Evolutionary conservation across 139 green algal genomes (phyloP).

Genomic region (Gonium pectorale): DNA sequence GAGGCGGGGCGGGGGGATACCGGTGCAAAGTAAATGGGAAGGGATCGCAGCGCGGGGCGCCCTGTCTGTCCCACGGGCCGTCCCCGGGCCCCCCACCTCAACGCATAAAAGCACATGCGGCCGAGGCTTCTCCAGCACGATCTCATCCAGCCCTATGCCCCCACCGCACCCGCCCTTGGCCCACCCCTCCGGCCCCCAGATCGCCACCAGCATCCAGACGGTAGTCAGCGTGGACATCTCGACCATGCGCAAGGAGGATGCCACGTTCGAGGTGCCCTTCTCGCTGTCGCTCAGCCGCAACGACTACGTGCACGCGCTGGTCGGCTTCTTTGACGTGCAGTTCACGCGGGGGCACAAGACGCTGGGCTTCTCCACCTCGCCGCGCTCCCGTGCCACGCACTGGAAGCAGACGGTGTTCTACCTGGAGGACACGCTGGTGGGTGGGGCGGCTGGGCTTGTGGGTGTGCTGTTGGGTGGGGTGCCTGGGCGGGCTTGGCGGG

Average conservation of each 20-base stretch:
- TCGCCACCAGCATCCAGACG: constrained; percentile 34
- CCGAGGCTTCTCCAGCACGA: too few species aligned
- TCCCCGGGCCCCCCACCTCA: too few species aligned
- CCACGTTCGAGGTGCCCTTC: constrained; percentile 80
- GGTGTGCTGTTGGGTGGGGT: too few species aligned
- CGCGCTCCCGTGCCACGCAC: constrained; percentile 66
- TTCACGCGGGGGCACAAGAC: constrained; percentile 90
- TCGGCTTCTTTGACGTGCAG: constrained; percentile 89
- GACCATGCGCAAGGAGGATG: constrained; percentile 82
- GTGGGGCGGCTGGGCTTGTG: too few species aligned
- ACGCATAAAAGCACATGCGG: too few species aligned
- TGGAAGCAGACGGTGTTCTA: constrained; percentile 98
- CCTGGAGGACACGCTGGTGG: constrained; percentile 83
- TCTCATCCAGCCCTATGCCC: too few species aligned
- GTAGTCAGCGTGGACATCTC: constrained; percentile 74
- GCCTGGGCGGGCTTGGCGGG: too few species aligned
- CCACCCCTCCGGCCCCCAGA: background rate
- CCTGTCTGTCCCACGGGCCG: too few species aligned
- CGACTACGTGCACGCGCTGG: constrained; percentile 94
- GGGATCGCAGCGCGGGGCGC: too few species aligned
- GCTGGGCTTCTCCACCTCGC: constrained; percentile 71
- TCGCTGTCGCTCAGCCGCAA: constrained; percentile 74
- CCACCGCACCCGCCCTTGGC: background rate
- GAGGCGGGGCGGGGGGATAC: background rate
- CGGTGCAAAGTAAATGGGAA: too few species aligned